Conservation (phyloP, 352 stramenopile genomes). For the Phytophthora lateralis region DNA sequence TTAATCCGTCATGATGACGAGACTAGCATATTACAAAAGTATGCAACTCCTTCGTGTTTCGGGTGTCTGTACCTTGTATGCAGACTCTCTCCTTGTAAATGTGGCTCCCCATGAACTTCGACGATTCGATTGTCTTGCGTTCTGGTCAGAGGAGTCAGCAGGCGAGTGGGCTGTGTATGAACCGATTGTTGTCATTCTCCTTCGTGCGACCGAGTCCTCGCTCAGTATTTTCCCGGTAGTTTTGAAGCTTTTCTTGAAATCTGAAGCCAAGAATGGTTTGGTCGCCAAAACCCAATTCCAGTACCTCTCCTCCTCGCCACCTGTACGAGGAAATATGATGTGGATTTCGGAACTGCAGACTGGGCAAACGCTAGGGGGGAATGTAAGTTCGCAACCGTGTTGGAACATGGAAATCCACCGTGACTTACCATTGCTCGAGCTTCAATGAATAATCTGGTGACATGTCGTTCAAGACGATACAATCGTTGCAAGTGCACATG, state of each 20-base stretch:
- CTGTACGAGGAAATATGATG: conserved; percentile 52
- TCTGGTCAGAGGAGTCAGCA: not conserved
- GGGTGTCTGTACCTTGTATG: not conserved
- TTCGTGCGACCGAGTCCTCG: not conserved
- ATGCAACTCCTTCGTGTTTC: not conserved
- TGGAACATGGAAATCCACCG: not conserved
- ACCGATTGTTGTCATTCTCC: not conserved
- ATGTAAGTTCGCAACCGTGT: not conserved
- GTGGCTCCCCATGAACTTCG: not conserved
- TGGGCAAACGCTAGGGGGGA: conserved; percentile 42
- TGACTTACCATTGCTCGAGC: conserved; percentile 34
- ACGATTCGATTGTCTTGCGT: not conserved
- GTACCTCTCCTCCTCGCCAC: conserved; percentile 51
- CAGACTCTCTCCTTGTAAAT: not conserved
- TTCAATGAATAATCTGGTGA: conserved; percentile 19
- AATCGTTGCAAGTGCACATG: conserved; percentile 60
- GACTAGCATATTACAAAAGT: not conserved
- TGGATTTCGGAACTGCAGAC: conserved; percentile 64
- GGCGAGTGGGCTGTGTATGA: not conserved
- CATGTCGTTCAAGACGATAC: conserved; percentile 48
- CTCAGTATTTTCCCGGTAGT: conserved; percentile 14
- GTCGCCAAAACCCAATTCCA: conserved; percentile 58
- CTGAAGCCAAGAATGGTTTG: conserved; percentile 34
- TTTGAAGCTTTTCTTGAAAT: conserved; percentile 63
- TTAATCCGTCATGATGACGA: too few species aligned